Conservation (phyloP, 2,329 filamentous ascomycete species). For the Arthrobotrys iridis region DNA sequence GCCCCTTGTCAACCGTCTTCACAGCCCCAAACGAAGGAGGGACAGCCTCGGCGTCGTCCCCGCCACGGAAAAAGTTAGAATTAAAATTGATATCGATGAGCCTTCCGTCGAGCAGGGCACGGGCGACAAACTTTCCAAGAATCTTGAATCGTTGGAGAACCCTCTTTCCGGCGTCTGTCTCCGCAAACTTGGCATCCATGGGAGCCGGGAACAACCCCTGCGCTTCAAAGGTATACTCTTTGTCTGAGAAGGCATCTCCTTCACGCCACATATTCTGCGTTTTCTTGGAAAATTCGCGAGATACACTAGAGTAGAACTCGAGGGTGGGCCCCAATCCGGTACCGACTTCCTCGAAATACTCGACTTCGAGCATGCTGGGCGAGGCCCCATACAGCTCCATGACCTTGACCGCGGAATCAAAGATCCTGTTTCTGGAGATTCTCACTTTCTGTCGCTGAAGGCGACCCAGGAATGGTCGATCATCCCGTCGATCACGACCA, state of each 20-base stretch:
- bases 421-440: conserved; percentile 90
- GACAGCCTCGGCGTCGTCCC: conserved; percentile 71
- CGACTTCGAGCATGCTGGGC: conserved; percentile 93
- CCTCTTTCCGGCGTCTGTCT: conserved; percentile 82
- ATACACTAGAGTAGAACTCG: conserved; percentile 97
- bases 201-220: conserved; percentile 91
- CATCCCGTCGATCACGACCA: conserved; percentile 80
- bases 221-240: conserved; percentile 85
- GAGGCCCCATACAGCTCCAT: conserved; percentile 99
- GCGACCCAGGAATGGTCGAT: conserved; percentile 87
- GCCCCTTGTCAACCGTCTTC: conserved; percentile 83
- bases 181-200: conserved; percentile 79
- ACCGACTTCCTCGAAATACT: conserved; percentile 98
- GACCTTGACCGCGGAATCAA: conserved; percentile 96
- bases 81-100: conserved; percentile 99
- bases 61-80: conserved; percentile 95
- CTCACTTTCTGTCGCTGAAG: conserved; percentile 97
- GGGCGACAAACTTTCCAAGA: conserved; percentile 94
- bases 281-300: conserved; percentile 96
- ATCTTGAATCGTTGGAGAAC: conserved; percentile 89
- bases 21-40: conserved; percentile 88
- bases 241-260: conserved; percentile 76
- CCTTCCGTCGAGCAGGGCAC: conserved; percentile 96
- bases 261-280: conserved; percentile 97
- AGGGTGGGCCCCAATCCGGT: conserved; percentile 94